These are phyloP conservation scores for Xylariomycetidae sp. DNA, from an alignment of 2,329 filamentous ascomycete species.

Conservation along the genomic window DNA sequence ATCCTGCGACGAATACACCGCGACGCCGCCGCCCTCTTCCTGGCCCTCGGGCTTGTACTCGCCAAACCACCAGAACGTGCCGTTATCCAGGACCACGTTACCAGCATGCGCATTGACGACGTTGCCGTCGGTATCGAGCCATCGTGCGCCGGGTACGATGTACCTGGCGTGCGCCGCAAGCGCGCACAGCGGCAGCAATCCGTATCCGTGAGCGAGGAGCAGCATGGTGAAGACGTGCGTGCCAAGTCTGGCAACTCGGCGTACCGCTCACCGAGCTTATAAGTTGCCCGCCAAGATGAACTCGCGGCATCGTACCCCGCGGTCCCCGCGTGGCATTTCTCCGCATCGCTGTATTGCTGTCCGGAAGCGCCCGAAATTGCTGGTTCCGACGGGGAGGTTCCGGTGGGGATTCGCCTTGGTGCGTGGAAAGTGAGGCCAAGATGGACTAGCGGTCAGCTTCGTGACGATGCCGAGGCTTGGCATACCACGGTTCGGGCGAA, in stretches of 20 bases:
- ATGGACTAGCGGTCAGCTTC: too few species aligned
- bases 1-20: slow-evolving; percentile 56
- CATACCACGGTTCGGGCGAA: too few species aligned
- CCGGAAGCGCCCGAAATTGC: too few species aligned
- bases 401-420: too few species aligned
- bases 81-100: slow-evolving; percentile 44
- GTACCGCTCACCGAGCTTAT: slow-evolving; percentile 3
- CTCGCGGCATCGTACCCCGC: slow-evolving; percentile 11
- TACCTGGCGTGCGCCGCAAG: slow-evolving; percentile 36
- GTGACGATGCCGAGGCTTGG: too few species aligned
- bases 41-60: slow-evolving; percentile 55
- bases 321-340: slow-evolving; percentile 8
- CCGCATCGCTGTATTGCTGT: slow-evolving; percentile 21
- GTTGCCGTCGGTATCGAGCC: slow-evolving; percentile 54
- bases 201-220: slow-evolving; percentile 1
- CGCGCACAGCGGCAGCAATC: slow-evolving; percentile 15
- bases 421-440: too few species aligned
- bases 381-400: too few species aligned
- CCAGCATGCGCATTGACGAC: slow-evolving; percentile 58
- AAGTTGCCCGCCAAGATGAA: slow-evolving; percentile 5
- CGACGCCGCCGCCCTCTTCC: slow-evolving; percentile 53
- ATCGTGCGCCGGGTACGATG: slow-evolving; percentile 56
- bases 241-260: not conserved
- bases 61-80: slow-evolving; percentile 56
- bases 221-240: slow-evolving; percentile 3